Base-by-base conservation (phyloP, 805 yeast species). In the Metschnikowia cerradonensis region DNA sequence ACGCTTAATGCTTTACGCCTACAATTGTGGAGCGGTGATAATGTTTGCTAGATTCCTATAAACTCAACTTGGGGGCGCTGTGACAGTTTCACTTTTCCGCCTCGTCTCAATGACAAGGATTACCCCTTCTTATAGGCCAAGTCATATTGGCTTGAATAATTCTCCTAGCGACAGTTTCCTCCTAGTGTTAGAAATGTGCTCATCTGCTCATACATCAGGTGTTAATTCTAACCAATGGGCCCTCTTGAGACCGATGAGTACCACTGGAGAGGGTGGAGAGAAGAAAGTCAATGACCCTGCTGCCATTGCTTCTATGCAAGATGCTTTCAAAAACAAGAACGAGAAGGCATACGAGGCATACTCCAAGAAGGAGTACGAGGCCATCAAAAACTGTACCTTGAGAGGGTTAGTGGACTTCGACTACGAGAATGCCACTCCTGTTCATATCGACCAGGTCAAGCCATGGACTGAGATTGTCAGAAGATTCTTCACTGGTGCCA, bases 381-480 rank as follows among this genome's bases (percentile, higher is more conserved):
- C 97, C 19, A 87, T 92, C 64, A 85, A 82, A 71, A 83, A 87
- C 66, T 92, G 98, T 78, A 92, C 99, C 14, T 76, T 92, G 59
- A 83, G 99, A 71, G 99, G 99, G 37, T 74, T 92, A 63, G 79
- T 92, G 49, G 98, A 94, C 71, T 86, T 92, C 65, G 97, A 94
- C 71, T 90, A 73, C 64, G 87, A 82, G 41, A 68, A 66, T 57
- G 78, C 90, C 0, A 77, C 76, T 3, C 80, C 91, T 4, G 94
- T 92, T 48, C 97, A 98, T 51, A 74, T 92, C 55, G 99, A 92
- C 65, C 98, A 94, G 73, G 99, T 92, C 59, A 99, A 92, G 76
- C 99, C 99, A 41, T 92, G 99, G 99, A 94, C 98, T 35, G 99
- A 92, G 70, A 92, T 92, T 68, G 99, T 91, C 33, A 84, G 97